phyloP scores from a whole-genome alignment of 164 flowering plant species.

The Platanus orientalis region DNA sequence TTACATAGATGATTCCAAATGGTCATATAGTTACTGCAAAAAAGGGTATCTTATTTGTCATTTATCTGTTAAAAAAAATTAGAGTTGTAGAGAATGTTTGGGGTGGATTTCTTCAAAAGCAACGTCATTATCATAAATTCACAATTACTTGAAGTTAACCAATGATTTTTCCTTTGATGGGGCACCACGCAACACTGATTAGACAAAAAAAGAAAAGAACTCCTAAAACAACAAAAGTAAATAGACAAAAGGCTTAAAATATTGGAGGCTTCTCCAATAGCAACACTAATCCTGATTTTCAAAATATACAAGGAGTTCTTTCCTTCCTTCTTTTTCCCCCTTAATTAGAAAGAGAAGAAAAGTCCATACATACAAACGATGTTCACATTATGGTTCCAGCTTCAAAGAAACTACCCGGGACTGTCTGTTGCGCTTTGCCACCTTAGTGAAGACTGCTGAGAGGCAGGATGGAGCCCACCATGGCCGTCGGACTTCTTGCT shows the following conservation, averaged over 20 bases:
- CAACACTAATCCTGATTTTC: constrained; percentile 6
- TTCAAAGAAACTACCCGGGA: constrained; percentile 90
- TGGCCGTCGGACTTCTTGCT: constrained; percentile 88
- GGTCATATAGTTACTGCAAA: no score
- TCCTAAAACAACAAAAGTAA: not conserved
- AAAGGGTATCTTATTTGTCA: no score
- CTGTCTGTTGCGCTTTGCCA: constrained; percentile 85
- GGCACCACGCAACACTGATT: not conserved
- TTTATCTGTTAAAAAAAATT: no score
- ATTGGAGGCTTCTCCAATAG: constrained; percentile 5
- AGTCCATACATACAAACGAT: constrained; percentile 9
- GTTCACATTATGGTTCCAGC: constrained; percentile 68
- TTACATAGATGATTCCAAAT: no score
- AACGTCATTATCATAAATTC: no score
- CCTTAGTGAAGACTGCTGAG: constrained; percentile 63
- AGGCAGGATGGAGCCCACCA: constrained; percentile 99
- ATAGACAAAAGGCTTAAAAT: constrained; percentile 3
- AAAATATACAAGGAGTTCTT: constrained; percentile 5
- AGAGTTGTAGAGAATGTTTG: no score
- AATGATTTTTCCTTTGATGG: not conserved
- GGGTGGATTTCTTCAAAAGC: no score
- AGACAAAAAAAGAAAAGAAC: not conserved
- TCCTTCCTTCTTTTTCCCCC: not conserved
- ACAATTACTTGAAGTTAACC: no score
- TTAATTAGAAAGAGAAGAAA: not conserved